Evolutionary conservation across 257 asterid species (phyloP).

Genomic region (Fraxinus americana): DNA sequence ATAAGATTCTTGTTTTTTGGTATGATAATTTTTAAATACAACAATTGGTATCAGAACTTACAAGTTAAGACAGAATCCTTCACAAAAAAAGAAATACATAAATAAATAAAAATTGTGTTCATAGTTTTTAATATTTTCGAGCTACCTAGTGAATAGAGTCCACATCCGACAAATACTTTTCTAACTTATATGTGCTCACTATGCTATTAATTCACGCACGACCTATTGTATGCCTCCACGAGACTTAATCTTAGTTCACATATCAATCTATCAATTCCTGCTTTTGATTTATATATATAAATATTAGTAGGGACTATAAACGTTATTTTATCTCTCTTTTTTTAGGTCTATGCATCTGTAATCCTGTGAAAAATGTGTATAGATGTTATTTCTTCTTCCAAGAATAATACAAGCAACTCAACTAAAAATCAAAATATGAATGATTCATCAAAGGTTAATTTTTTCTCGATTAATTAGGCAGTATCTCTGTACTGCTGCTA

Average conservation of each 20-base stretch:
- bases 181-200: slow-evolving; percentile 78
- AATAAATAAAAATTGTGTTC: too few relatives aligned
- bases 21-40: too few relatives aligned
- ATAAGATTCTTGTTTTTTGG: too few relatives aligned
- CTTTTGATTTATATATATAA: too few relatives aligned
- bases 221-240: slow-evolving; percentile 68
- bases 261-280: slow-evolving; percentile 60
- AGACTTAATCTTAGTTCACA: slow-evolving; percentile 80
- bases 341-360: too few relatives aligned
- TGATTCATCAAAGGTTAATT: slow-evolving; percentile 2
- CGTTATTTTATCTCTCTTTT: too few relatives aligned
- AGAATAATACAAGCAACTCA: not conserved
- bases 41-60: too few relatives aligned
- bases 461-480: not conserved
- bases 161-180: slow-evolving; percentile 88
- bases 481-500: too few relatives aligned
- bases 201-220: slow-evolving; percentile 84
- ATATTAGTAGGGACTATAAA: too few relatives aligned
- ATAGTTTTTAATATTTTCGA: not conserved
- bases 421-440: not conserved
- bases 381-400: not conserved
- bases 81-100: too few relatives aligned
- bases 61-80: too few relatives aligned
- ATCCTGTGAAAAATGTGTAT: too few relatives aligned
- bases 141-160: slow-evolving; percentile 72